These are phyloP conservation scores for Iris pallida DNA, from an alignment of 116 monocot genomes.

Conservation along the genomic window DNA sequence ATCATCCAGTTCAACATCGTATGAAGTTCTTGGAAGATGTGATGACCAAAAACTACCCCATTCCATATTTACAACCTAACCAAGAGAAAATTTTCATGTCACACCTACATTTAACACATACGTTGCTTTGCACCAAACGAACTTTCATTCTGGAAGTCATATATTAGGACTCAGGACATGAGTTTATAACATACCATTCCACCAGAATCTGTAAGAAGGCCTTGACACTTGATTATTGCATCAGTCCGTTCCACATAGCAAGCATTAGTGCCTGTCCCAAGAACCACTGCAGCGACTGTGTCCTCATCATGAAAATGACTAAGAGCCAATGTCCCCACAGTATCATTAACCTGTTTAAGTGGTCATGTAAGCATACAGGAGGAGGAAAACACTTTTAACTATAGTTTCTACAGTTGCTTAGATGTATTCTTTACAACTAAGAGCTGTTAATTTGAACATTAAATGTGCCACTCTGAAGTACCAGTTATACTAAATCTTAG, in stretches of 20 bases:
- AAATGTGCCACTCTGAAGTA: too few species aligned
- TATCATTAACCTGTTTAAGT: conserved; percentile 76
- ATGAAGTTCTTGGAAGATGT: conserved; percentile 86
- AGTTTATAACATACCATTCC: not conserved
- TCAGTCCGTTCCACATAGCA: conserved; percentile 83
- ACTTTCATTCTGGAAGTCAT: too few species aligned
- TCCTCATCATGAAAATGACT: conserved; percentile 82
- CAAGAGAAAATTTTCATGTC: conserved; percentile 3
- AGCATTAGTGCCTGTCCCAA: conserved; percentile 88
- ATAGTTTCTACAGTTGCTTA: too few species aligned
- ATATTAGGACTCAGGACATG: not conserved
- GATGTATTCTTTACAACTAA: too few species aligned
- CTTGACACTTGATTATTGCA: conserved; percentile 90
- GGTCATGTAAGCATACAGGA: too few species aligned
- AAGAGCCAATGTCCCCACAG: conserved; percentile 83
- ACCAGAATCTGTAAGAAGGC: conserved; percentile 83
- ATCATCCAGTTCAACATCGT: conserved; percentile 77
- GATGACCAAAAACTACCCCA: conserved; percentile 99
- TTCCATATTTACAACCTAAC: conserved; percentile 91
- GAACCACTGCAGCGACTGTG: conserved; percentile 80
- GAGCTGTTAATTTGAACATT: too few species aligned
- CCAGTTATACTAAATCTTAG: too few species aligned
- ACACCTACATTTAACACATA: not conserved
- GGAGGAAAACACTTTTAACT: too few species aligned
- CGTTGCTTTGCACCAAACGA: too few species aligned